These are phyloP conservation scores for Corymbia maculata DNA, from an alignment of 345 rosid species.

Conservation along the genomic window DNA sequence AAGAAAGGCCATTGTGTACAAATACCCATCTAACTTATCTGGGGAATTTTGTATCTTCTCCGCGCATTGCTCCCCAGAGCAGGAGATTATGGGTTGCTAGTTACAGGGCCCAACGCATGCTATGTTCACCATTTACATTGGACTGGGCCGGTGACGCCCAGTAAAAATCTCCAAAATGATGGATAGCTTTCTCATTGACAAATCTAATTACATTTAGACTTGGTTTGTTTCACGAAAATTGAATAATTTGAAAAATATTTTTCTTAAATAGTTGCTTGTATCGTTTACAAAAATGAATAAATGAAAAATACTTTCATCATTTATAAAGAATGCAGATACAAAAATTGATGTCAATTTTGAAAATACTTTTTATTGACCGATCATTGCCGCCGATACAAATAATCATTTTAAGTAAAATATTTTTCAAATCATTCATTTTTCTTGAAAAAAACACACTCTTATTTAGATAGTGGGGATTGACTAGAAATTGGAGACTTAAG, in stretches of 20 bases:
- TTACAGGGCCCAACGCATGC: neutral
- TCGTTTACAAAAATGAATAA: neutral
- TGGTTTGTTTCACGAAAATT: no score
- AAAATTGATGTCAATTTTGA: fast-evolving
- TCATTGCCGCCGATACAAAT: fast-evolving
- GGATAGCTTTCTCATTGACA: neutral
- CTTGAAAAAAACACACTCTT: fast-evolving
- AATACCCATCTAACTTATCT: neutral
- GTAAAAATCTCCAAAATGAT: neutral
- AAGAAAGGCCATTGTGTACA: neutral
- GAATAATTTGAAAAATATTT: fast-evolving
- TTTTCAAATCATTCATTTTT: no score
- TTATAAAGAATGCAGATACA: no score
- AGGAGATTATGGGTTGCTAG: neutral
- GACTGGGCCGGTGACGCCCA: neutral
- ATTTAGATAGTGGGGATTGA: fast-evolving
- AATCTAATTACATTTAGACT: neutral
- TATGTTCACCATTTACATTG: neutral
- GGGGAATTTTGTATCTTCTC: neutral
- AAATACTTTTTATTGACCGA: fast-evolving
- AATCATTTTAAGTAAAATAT: no score
- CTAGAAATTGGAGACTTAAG: fast-evolving
- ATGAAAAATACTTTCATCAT: neutral
- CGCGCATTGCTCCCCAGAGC: neutral
- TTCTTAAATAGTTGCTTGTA: neutral